A percentile compares a stretch with the other conserved stretches of the same genome.
Conservation (phyloP, 1,284 basidiomycete genomes). For the Phellinidium pouzarii region DNA sequence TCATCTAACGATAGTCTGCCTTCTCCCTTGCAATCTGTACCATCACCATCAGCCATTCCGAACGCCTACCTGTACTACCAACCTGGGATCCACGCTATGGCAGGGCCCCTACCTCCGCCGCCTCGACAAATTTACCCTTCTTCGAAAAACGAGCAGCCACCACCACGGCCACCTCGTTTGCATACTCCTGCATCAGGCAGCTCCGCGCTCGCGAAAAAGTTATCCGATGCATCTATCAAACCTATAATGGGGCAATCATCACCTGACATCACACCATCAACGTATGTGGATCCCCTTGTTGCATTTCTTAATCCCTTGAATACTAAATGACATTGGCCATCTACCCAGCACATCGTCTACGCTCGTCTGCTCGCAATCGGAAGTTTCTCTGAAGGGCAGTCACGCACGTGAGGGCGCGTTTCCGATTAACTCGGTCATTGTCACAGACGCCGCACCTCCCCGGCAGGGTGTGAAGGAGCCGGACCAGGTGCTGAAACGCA, state of each 20-base stretch:
- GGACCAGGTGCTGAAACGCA: conserved; percentile 14
- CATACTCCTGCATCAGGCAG: conserved; percentile 11
- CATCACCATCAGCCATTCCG: conserved; percentile 15
- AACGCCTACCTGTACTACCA: conserved; percentile 51
- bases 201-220: conserved; percentile 10
- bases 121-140: conserved; percentile 40
- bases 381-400: conserved; percentile 26
- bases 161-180: conserved; percentile 17
- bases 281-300: conserved; percentile 2
- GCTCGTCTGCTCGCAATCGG: conserved; percentile 13
- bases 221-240: conserved; percentile 8
- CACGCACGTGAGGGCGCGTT: conserved; percentile 67
- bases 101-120: conserved; percentile 64
- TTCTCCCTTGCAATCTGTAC: conserved; percentile 3
- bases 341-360: conserved; percentile 10
- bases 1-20: conserved; percentile 20
- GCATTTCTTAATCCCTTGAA: neutral
- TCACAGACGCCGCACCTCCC: conserved; percentile 26
- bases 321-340: neutral
- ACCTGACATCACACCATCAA: conserved; percentile 11
- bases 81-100: conserved; percentile 61
- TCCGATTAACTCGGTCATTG: conserved; percentile 39
- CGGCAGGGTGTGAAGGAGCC: conserved; percentile 17
- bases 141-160: conserved; percentile 3
- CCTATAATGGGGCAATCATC: neutral